Conservation (phyloP, 352 stramenopile species). For the Globisporangium cylindrosporum region DNA sequence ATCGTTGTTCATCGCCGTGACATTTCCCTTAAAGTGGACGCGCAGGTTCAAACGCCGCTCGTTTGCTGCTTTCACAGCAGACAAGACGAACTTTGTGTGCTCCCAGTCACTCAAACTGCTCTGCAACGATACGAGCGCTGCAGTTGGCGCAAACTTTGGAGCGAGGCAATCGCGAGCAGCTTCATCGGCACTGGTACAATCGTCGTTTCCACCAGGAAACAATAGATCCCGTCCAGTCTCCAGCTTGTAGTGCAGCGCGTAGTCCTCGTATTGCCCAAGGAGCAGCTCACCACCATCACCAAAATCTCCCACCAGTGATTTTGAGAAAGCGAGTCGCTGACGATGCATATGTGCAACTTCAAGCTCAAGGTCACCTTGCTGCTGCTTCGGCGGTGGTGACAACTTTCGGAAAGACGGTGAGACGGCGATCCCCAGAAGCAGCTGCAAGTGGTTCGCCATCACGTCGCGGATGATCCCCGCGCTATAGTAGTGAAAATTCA, state of each 20-base stretch:
- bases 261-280: slow-evolving; percentile 39
- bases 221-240: slow-evolving; percentile 17
- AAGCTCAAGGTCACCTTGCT: neutral
- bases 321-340: slow-evolving; percentile 21
- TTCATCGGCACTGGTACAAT: neutral
- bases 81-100: slow-evolving; percentile 34
- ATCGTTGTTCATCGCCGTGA: neutral
- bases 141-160: slow-evolving; percentile 27
- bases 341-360: neutral
- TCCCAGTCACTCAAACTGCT: slow-evolving; percentile 29
- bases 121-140: slow-evolving; percentile 30
- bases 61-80: slow-evolving; percentile 37
- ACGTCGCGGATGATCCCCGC: slow-evolving; percentile 78
- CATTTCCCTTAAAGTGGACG: slow-evolving; percentile 20
- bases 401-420: slow-evolving; percentile 26
- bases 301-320: slow-evolving; percentile 12
- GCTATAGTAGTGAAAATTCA: slow-evolving; percentile 16
- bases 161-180: neutral
- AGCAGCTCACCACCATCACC: neutral
- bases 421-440: slow-evolving; percentile 43
- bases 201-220: neutral
- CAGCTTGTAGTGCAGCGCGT: slow-evolving; percentile 25
- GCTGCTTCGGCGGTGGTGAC: neutral
- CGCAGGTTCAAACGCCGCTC: slow-evolving; percentile 22
- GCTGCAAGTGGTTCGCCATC: slow-evolving; percentile 80